phyloP scores from a whole-genome alignment of 225 moss, liverwort and hornwort species.

The Asterella californica region DNA sequence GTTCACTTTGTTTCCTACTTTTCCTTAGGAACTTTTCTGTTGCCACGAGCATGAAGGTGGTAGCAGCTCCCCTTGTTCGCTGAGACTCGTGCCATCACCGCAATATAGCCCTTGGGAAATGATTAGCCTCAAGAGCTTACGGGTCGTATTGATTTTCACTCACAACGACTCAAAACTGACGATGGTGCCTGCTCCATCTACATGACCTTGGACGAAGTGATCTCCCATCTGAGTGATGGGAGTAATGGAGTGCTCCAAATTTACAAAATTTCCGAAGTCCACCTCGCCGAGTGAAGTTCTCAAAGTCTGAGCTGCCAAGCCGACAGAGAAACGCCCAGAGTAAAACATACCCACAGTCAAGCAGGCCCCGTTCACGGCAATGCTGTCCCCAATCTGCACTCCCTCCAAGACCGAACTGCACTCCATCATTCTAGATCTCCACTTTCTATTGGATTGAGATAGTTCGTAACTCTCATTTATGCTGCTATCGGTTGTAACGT shows the following conservation, averaged over 20 bases:
- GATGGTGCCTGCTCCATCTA: slow-evolving; percentile 86
- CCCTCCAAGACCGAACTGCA: slow-evolving; percentile 60
- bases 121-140: slow-evolving; percentile 68
- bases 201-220: no score
- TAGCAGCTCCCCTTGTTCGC: slow-evolving; percentile 67
- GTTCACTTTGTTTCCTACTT: slow-evolving; percentile 76
- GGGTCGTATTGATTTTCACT: slow-evolving; percentile 72
- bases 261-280: slow-evolving; percentile 55
- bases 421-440: slow-evolving; percentile 74
- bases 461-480: no score
- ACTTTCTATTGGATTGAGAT: no score
- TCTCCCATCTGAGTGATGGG: slow-evolving; percentile 68
- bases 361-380: slow-evolving; percentile 89
- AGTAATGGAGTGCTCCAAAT: slow-evolving; percentile 78
- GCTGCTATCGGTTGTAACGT: no score
- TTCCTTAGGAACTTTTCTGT: slow-evolving; percentile 70
- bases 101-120: slow-evolving; percentile 94
- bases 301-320: slow-evolving; percentile 79
- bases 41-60: slow-evolving; percentile 96
- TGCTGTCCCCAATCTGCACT: slow-evolving; percentile 77
- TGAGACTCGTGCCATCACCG: slow-evolving; percentile 94
- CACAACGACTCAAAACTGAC: slow-evolving; percentile 65
- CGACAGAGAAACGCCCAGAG: slow-evolving; percentile 55
- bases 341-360: slow-evolving; percentile 77
- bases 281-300: slow-evolving; percentile 79